A percentile compares a stretch with the other conserved stretches of the same genome.
Conservation (phyloP, 2,329 filamentous ascomycete genomes). For the Phialemoniopsis sp. region DNA sequence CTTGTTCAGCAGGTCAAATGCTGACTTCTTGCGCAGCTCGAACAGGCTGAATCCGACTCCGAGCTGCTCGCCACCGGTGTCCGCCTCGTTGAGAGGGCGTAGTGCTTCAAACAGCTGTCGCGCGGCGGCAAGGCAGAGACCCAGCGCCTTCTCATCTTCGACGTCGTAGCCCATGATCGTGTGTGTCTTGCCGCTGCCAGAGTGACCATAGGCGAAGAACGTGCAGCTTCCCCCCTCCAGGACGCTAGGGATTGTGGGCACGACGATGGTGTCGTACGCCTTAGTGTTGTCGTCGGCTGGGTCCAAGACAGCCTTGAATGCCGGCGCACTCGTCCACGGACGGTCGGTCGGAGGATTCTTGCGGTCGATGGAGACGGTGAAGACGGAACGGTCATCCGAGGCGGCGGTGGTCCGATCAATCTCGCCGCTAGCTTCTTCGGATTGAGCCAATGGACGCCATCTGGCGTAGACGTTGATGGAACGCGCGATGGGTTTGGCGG, state of each 20-base stretch:
- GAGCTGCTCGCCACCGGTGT: slow-evolving; percentile 11
- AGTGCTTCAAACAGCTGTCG: slow-evolving; percentile 19
- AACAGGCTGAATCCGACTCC: slow-evolving; percentile 32
- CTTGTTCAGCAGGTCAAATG: slow-evolving; percentile 34
- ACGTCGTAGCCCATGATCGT: slow-evolving; percentile 32
- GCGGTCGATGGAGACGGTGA: not conserved
- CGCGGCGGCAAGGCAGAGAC: slow-evolving; percentile 29
- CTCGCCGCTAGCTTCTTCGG: not conserved
- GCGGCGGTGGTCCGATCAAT: not conserved
- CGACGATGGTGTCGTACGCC: slow-evolving; percentile 21
- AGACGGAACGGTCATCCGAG: not conserved
- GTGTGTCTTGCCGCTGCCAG: slow-evolving; percentile 16
- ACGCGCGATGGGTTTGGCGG: too few relatives aligned
- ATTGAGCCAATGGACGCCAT: not conserved
- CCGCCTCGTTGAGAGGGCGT: slow-evolving; percentile 14
- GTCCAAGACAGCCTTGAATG: slow-evolving; percentile 20
- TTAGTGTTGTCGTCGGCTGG: slow-evolving; percentile 13
- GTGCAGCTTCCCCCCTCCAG: slow-evolving; percentile 29
- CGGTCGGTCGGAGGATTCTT: not conserved
- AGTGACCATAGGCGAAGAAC: slow-evolving; percentile 38
- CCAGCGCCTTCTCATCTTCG: slow-evolving; percentile 23
- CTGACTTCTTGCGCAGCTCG: slow-evolving; percentile 33
- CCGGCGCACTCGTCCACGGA: slow-evolving; percentile 14
- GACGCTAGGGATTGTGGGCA: slow-evolving; percentile 24
- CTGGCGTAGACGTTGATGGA: not conserved